These are phyloP conservation scores for Coelastrella sp. DNA, from an alignment of 139 green algal genomes.

Conservation along the genomic window DNA sequence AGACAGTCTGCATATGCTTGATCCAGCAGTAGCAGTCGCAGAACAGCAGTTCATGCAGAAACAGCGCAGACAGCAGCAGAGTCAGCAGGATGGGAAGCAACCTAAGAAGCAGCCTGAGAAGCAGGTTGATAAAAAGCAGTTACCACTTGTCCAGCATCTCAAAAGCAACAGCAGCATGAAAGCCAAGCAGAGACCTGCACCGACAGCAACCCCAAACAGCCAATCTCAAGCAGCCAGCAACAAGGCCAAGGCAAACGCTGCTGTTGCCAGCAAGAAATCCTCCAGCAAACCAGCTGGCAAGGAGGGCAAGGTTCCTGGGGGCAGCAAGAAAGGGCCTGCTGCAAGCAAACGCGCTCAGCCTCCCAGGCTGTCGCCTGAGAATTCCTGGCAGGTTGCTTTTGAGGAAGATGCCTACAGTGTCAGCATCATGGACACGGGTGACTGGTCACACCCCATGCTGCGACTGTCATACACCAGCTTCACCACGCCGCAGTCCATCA, in stretches of 20 bases:
- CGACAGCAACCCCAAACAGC: neutral
- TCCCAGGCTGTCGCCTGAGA: slow-evolving; percentile 20
- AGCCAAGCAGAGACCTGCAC: too few species aligned
- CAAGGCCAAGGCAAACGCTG: neutral
- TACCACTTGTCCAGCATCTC: neutral
- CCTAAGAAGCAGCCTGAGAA: neutral
- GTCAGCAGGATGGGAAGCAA: neutral
- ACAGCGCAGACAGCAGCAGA: slow-evolving; percentile 3
- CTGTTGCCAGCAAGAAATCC: too few species aligned
- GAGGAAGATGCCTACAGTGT: slow-evolving; percentile 42
- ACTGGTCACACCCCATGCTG: slow-evolving; percentile 30
- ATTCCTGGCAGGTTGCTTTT: slow-evolving; percentile 44
- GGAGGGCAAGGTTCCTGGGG: too few species aligned
- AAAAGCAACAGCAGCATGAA: neutral
- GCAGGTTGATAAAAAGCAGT: neutral
- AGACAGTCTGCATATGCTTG: neutral
- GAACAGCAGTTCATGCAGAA: neutral
- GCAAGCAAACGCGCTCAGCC: neutral
- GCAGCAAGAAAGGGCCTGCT: too few species aligned
- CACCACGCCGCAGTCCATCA: slow-evolving; percentile 32
- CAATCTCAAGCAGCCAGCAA: neutral
- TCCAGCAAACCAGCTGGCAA: too few species aligned
- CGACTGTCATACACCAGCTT: slow-evolving; percentile 45
- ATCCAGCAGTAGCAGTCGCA: slow-evolving; percentile 33
- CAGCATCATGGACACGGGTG: slow-evolving; percentile 23